phyloP scores from a whole-genome alignment of 2,329 filamentous ascomycete genomes.

The Paracamarosporium sp. region DNA sequence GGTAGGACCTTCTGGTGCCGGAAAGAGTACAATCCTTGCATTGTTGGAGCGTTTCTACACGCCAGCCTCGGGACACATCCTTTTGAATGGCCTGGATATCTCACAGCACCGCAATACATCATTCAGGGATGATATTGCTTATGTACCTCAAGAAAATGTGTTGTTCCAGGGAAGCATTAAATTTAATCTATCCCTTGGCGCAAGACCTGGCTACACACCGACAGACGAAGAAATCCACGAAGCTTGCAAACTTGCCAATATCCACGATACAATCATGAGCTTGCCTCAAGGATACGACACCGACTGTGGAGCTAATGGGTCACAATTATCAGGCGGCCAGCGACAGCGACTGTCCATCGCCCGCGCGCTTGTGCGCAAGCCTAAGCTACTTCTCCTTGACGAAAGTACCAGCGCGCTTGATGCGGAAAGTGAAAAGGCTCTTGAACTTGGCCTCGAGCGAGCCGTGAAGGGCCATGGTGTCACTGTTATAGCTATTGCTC shows the following conservation, averaged over 20 bases:
- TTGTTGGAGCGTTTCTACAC: conserved; percentile 63
- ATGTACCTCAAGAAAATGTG: conserved; percentile 57
- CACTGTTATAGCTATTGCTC: conserved; percentile 55
- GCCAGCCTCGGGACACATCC: conserved; percentile 57
- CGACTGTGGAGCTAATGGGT: conserved; percentile 49
- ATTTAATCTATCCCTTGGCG: conserved; percentile 56
- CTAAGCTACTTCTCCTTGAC: conserved; percentile 50
- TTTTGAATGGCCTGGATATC: conserved; percentile 60
- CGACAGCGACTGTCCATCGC: conserved; percentile 53
- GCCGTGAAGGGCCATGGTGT: conserved; percentile 42
- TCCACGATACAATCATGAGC: conserved; percentile 70
- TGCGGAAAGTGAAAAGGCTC: conserved; percentile 49
- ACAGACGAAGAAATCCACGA: conserved; percentile 68
- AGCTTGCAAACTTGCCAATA: conserved; percentile 72
- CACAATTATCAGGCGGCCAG: conserved; percentile 52
- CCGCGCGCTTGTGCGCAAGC: conserved; percentile 51
- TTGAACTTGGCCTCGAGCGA: conserved; percentile 49
- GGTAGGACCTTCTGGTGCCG: conserved; percentile 70
- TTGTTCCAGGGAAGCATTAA: conserved; percentile 57
- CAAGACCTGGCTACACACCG: conserved; percentile 61
- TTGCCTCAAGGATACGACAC: conserved; percentile 73
- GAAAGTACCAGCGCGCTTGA: conserved; percentile 53
- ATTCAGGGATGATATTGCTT: conserved; percentile 54
- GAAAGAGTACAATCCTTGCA: conserved; percentile 70
- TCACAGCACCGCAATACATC: conserved; percentile 44